Conservation (phyloP, 306 rosid genomes). For the Fragaria nilgerrensis region DNA sequence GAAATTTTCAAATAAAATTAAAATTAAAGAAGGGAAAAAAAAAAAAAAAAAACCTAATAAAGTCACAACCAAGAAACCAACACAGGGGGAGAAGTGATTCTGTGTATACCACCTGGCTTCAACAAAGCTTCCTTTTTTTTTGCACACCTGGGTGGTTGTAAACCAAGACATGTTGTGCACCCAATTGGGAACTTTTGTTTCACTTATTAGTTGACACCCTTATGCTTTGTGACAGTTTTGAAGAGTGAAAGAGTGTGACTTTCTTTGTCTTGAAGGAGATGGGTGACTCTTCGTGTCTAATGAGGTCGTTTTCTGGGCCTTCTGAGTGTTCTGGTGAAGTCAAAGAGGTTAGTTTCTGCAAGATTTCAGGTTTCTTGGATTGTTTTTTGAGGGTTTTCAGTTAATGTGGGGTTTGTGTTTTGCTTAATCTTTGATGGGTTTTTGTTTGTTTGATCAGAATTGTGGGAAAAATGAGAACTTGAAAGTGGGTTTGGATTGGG, state of each 20-base stretch:
- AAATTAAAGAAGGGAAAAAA: not conserved
- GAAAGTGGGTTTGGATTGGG: slow-evolving; percentile 5
- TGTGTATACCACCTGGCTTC: not conserved
- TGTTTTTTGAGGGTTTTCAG: slow-evolving; percentile 18
- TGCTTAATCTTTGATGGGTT: slow-evolving; percentile 14
- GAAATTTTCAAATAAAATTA: not conserved
- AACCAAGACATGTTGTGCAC: slow-evolving; percentile 21
- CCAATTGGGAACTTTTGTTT: slow-evolving; percentile 11
- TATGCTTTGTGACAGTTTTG: not conserved
- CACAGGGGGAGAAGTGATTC: not conserved
- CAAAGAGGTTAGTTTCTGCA: slow-evolving; percentile 43
- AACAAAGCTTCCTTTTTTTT: not conserved
- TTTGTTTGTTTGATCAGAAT: slow-evolving; percentile 31
- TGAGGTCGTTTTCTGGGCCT: slow-evolving; percentile 60
- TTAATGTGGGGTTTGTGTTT: not conserved
- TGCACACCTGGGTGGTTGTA: slow-evolving; percentile 3
- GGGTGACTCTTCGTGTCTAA: slow-evolving; percentile 60
- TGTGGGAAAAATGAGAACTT: slow-evolving; percentile 7
- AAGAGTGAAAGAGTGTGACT: slow-evolving; percentile 5
- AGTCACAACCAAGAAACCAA: slow-evolving; percentile 6
- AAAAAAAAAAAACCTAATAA: not conserved
- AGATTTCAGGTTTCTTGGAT: not conserved
- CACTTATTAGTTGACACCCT: not conserved
- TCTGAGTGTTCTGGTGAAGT: slow-evolving; percentile 39
- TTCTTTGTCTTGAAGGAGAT: slow-evolving; percentile 16